Conservation (phyloP, 202 grass and related monocot genomes). For the Panicum virgatum region DNA sequence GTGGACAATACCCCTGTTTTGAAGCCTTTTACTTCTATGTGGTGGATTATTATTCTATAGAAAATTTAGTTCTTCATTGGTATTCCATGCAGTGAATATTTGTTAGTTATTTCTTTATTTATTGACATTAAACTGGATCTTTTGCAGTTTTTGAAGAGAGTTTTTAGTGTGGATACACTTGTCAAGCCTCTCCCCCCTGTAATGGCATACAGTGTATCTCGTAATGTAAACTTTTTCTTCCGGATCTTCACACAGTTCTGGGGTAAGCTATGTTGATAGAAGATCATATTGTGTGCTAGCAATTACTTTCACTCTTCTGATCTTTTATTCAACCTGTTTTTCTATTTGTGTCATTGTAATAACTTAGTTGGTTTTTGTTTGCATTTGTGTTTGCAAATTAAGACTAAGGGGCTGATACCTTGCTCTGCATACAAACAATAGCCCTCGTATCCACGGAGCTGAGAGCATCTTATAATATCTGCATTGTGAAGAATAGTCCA, state of each 20-base stretch:
- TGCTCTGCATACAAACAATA: neutral
- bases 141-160: slow-evolving; percentile 83
- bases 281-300: slow-evolving; percentile 4
- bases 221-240: slow-evolving; percentile 82
- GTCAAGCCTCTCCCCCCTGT: slow-evolving; percentile 95
- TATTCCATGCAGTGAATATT: neutral
- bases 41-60: neutral
- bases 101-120: neutral
- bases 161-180: slow-evolving; percentile 88
- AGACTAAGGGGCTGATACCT: neutral
- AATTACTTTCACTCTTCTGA: neutral
- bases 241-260: slow-evolving; percentile 96
- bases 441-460: neutral
- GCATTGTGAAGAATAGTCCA: neutral
- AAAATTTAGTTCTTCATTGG: neutral
- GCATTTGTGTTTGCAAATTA: neutral
- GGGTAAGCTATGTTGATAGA: slow-evolving; percentile 61
- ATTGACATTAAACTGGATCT: slow-evolving; percentile 27
- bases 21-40: slow-evolving; percentile 3
- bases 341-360: neutral
- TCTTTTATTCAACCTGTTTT: slow-evolving; percentile 13
- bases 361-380: neutral
- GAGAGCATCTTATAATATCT: slow-evolving; percentile 11
- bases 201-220: slow-evolving; percentile 84
- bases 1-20: neutral